A percentile compares a stretch with the other conserved stretches of the same genome.
These are phyloP conservation scores for Cercospora canescens DNA, from an alignment of 2,329 filamentous ascomycete genomes.

Conservation along the genomic window DNA sequence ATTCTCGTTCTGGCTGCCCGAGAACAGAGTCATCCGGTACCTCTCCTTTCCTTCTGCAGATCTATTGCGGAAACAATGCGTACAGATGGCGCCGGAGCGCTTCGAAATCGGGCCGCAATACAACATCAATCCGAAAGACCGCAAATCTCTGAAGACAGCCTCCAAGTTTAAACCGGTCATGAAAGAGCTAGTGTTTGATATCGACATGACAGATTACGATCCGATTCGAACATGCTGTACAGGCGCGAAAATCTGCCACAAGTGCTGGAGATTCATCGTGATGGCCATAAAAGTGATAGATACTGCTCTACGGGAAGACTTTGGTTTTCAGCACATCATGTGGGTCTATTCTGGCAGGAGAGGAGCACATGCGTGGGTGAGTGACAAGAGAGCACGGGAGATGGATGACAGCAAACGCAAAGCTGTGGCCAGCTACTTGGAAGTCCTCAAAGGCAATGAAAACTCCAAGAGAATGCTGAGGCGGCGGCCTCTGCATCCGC, in stretches of 20 bases:
- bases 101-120: constrained; percentile 99
- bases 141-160: constrained; percentile 80
- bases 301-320: constrained; percentile 82
- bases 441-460: constrained; percentile 82
- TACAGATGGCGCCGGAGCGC: constrained; percentile 83
- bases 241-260: constrained; percentile 88
- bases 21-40: constrained; percentile 90
- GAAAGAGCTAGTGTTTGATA: constrained; percentile 98
- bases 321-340: constrained; percentile 93
- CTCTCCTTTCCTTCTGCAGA: constrained; percentile 74
- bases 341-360: constrained; percentile 98
- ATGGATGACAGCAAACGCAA: constrained; percentile 84
- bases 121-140: constrained; percentile 86
- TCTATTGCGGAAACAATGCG: constrained; percentile 83
- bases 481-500: constrained; percentile 83
- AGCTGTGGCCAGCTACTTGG: constrained; percentile 85
- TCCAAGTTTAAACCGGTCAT: constrained; percentile 80
- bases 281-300: constrained; percentile 97
- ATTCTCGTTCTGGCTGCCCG: constrained; percentile 92
- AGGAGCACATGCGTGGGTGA: constrained; percentile 98
- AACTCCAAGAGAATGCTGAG: constrained; percentile 83
- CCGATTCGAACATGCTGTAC: constrained; percentile 93
- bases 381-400: constrained; percentile 79
- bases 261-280: constrained; percentile 96
- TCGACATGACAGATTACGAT: constrained; percentile 98